Evolutionary conservation across 1,139 yeast genomes (phyloP).

Genomic region (Sugiyamaella novakii): DNA sequence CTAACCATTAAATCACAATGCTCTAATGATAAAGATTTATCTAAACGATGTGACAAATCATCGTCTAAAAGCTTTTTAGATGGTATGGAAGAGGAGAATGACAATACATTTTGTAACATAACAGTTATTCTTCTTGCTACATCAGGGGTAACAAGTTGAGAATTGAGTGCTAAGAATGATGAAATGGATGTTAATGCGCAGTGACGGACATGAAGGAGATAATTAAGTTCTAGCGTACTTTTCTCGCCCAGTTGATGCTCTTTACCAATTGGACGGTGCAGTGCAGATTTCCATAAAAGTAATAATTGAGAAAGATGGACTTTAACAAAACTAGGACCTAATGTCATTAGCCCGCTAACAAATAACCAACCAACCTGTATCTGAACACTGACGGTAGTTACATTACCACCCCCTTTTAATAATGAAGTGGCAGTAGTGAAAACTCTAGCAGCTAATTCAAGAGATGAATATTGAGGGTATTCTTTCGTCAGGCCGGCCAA

Average conservation of each 20-base stretch:
- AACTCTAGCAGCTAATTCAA: constrained; percentile 41
- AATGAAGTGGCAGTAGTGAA: constrained; percentile 41
- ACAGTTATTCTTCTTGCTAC: constrained; percentile 43
- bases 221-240: constrained; percentile 39
- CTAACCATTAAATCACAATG: constrained; percentile 39
- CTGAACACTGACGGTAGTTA: constrained; percentile 37
- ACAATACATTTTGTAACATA: constrained; percentile 37
- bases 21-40: constrained; percentile 32
- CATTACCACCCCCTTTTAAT: constrained; percentile 39
- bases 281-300: constrained; percentile 78
- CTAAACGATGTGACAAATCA: constrained; percentile 33
- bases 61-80: constrained; percentile 35
- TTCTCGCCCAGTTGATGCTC: constrained; percentile 35
- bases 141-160: constrained; percentile 44
- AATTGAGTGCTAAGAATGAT: constrained; percentile 42
- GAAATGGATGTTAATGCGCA: constrained; percentile 43
- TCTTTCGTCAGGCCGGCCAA: constrained; percentile 37
- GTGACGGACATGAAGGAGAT: constrained; percentile 42
- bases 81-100: constrained; percentile 37
- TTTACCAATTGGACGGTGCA: constrained; percentile 50
- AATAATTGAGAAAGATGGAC: constrained; percentile 76
- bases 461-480: constrained; percentile 41
- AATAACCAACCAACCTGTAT: constrained; percentile 63
- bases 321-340: constrained; percentile 63
- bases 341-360: constrained; percentile 73